Conservation (phyloP, 306 rosid species). For the Malus asiatica region DNA sequence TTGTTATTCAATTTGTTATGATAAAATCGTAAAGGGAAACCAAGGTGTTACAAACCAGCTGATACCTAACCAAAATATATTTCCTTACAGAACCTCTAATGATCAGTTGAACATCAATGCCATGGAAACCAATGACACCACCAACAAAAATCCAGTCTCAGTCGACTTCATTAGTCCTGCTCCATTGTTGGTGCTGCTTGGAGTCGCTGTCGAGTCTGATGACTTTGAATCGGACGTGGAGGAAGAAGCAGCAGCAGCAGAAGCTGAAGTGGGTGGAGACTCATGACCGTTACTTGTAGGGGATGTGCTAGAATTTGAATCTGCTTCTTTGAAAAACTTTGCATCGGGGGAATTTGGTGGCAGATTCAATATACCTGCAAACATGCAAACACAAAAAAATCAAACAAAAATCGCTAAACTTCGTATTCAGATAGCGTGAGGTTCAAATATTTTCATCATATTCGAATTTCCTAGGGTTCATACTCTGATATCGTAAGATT, state of each 20-base stretch:
- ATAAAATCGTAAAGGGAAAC: not conserved
- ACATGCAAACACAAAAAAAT: not conserved
- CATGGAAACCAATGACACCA: not conserved
- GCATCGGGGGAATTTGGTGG: slow-evolving; percentile 11
- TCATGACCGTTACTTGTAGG: not conserved
- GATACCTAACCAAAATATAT: not conserved
- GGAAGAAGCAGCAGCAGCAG: not conserved
- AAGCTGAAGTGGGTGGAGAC: slow-evolving; percentile 1
- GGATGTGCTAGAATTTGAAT: slow-evolving; percentile 8
- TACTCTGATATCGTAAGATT: too few species aligned
- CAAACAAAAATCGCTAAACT: too few species aligned
- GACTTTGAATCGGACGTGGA: not conserved
- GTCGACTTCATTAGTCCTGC: not conserved
- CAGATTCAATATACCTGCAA: slow-evolving; percentile 7
- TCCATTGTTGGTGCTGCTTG: not conserved
- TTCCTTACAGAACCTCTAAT: not conserved
- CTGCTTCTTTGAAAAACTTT: slow-evolving; percentile 9
- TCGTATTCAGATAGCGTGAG: too few species aligned
- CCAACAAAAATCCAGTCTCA: not conserved
- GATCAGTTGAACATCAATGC: not conserved
- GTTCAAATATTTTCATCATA: too few species aligned
- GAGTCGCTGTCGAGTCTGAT: not conserved
- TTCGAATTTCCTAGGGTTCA: too few species aligned
- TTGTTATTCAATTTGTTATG: not conserved
- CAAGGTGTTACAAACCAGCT: not conserved